Evolutionary conservation across 1,284 basidiomycete species (phyloP), one percentile per base, ranked within the genome.

Genomic region (Irpex rosettiformis): DNA sequence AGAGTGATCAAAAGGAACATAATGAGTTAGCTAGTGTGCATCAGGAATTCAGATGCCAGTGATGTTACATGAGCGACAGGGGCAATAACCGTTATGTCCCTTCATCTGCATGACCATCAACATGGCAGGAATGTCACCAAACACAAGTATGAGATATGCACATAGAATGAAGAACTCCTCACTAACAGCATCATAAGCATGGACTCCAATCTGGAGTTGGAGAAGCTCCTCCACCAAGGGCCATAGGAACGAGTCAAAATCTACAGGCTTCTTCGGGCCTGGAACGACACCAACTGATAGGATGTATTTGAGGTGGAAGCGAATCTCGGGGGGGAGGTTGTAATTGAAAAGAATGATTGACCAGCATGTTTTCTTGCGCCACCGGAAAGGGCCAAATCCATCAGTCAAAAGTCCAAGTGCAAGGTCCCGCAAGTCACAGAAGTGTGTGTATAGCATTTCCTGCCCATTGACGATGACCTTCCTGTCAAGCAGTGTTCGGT

Each of bases 111-210:
- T 74, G 2, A 80, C 37, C 69, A 77, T 75, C 0, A 75, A 70
- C 0, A 80, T 65, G 0, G 79, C 80, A 4, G 76, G 79, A 27
- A 80, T 79, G 58, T 82, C 79, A 2, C 79, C 76, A 53, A 74
- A 76, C 6, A 69, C 69, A 6, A 77, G 56, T 6, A 79, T 72
- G 3, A 78, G 70, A 56, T 72, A 77, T 0, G 76, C 78, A 33
- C 61, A 72, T 0, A 82, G 67, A 1, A 58, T 40, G 56, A 79
- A 79, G 5, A 71, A 6, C 42, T 45, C 8, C 21, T 21, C 18
- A 3, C 6, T 24, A 18, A 21, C 18, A 0, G 61, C 58, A 61
- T 80, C 73, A 42, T 67, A 77, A 0, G 75, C 69, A 1, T 30
- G 29, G 2, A 79, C 67, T 2, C 79, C 78, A 1, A 58, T 6